Conservation (phyloP, 2,329 filamentous ascomycete genomes). For the Aureobasidium sp. region DNA sequence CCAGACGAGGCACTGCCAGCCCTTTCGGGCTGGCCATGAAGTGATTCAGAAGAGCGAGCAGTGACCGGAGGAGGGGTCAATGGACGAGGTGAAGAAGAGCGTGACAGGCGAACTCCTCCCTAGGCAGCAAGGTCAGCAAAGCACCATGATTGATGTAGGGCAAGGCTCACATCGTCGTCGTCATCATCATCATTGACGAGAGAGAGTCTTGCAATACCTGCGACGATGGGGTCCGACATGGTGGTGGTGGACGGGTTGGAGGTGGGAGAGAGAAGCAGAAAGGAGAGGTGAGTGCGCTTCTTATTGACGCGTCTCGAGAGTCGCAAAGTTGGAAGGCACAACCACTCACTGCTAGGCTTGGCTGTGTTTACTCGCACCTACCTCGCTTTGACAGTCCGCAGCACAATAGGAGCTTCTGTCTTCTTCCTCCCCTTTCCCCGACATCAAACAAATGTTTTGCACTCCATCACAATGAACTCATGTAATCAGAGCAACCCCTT, state of each 20-base stretch:
- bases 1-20: background rate
- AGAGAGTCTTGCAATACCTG: background rate
- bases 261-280: background rate
- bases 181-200: background rate
- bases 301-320: background rate
- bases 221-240: background rate
- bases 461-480: no score
- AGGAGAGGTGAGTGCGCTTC: background rate
- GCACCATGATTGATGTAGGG: background rate
- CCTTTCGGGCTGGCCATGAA: background rate
- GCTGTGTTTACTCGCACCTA: background rate
- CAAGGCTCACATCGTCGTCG: background rate
- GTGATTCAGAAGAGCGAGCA: background rate
- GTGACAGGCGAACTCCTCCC: background rate
- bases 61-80: background rate
- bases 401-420: background rate
- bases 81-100: background rate
- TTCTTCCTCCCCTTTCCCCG: background rate
- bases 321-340: background rate
- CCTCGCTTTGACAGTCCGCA: background rate
- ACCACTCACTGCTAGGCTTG: background rate
- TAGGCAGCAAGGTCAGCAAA: background rate
- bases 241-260: background rate
- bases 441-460: background rate
- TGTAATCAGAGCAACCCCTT: no score